Evolutionary conservation across 2,329 filamentous ascomycete genomes (phyloP).

Genomic region (Alternaria sp.): DNA sequence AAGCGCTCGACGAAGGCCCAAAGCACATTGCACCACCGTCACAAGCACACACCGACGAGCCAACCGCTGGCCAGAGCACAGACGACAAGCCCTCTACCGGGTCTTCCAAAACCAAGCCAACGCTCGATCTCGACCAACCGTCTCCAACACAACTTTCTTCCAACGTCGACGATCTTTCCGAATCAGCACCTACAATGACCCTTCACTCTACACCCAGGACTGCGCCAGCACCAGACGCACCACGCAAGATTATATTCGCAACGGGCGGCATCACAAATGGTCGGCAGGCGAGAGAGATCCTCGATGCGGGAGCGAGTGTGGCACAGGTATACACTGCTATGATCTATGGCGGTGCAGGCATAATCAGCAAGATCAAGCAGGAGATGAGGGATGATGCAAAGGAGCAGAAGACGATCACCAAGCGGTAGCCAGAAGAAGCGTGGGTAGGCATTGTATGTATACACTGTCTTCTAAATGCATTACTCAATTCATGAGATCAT

Average conservation of each 20-base stretch:
- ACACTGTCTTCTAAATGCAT: neutral
- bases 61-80: slow-evolving; percentile 13
- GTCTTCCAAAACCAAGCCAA: slow-evolving; percentile 22
- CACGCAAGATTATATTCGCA: slow-evolving; percentile 84
- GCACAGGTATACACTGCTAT: slow-evolving; percentile 90
- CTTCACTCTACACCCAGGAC: slow-evolving; percentile 22
- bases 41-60: slow-evolving; percentile 8
- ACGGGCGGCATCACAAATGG: slow-evolving; percentile 93
- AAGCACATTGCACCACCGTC: slow-evolving; percentile 23
- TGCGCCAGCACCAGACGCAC: slow-evolving; percentile 31
- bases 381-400: slow-evolving; percentile 56
- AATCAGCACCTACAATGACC: slow-evolving; percentile 36
- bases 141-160: slow-evolving; percentile 25
- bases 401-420: slow-evolving; percentile 30
- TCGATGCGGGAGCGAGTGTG: slow-evolving; percentile 88
- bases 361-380: slow-evolving; percentile 60
- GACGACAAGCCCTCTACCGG: slow-evolving; percentile 15
- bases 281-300: slow-evolving; percentile 77
- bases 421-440: slow-evolving; percentile 7
- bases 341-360: slow-evolving; percentile 68
- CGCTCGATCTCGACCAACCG: slow-evolving; percentile 26
- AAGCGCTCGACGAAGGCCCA: slow-evolving; percentile 55
- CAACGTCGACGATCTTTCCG: slow-evolving; percentile 39
- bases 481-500: neutral
- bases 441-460: neutral